Evolutionary conservation across 306 rosid species (phyloP), one percentile per base, ranked within the genome.

Genomic region (Prunus campanulata): DNA sequence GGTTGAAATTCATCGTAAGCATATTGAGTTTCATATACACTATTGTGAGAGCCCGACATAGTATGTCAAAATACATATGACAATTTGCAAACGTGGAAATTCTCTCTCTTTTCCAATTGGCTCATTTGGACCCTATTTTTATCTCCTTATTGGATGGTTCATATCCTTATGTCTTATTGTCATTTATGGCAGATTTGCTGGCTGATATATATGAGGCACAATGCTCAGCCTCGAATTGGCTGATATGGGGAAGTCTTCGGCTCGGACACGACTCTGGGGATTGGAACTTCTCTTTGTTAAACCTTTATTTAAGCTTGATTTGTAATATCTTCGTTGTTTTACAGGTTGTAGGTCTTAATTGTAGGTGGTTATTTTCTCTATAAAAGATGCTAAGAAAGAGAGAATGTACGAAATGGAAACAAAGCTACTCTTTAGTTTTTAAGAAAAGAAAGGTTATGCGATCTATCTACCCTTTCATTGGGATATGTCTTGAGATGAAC

Each of bases 401-500:
- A 52, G 2, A 25, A 25, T 2, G 15, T 5, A 25, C 19, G 19
- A 20, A 60, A 29, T 13, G 25, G 11, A 65, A 65, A 5, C 46
- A 65, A 65, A 35, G 15, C 16, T 35, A 0, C 1, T 24, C 4
- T 55, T 55, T 9, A 64, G 2, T 9, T 32, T 64, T 15, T 3
- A 30, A 30, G 44, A 29, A 63, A 63, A 8, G 11, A 60, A 60
- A 63, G 4, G 2, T 0, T 62, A 3, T 1, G 2, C 20, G 12
- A 15, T 18, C 11, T 2, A 32, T 32, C 5, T 4, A 4, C 2
- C 0, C 2, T 0, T 16, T 13, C 2, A 30, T 14, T 0, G 2
- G 3, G 6, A 10, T 8, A 63, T 0, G 6, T 2, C 10, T 22
- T 27, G 7, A 61, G 30, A 61, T 61, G n/a, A 24, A 24, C 10